Conservation (phyloP, 2,329 filamentous ascomycete genomes). For the Acrocalymma vagum region DNA sequence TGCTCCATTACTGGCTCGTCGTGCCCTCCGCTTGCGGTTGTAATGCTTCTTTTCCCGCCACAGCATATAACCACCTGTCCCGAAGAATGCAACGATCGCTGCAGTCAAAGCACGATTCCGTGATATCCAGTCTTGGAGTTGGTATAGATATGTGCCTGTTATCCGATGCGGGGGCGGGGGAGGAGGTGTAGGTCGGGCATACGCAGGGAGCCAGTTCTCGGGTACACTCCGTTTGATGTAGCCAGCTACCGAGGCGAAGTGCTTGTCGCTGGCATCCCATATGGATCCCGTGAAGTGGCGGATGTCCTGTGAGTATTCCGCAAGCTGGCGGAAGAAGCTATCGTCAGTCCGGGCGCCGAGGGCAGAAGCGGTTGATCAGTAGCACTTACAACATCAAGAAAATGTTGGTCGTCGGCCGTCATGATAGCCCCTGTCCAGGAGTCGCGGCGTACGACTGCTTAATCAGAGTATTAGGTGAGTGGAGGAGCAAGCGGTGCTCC, state of each 20-base stretch:
- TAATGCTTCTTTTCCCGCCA: constrained; percentile 68
- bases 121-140: constrained; percentile 74
- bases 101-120: constrained; percentile 78
- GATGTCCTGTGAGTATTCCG: constrained; percentile 70
- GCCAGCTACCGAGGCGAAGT: constrained; percentile 79
- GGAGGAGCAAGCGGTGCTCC: too few species aligned
- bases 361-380: constrained; percentile 5
- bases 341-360: constrained; percentile 22
- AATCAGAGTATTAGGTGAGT: too few species aligned
- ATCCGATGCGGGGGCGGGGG: constrained; percentile 54
- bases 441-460: too few species aligned
- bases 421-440: too few species aligned
- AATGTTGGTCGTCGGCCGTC: constrained; percentile 81
- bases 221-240: constrained; percentile 74
- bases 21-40: constrained; percentile 75
- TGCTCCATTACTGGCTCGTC: constrained; percentile 81
- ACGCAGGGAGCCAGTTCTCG: constrained; percentile 76
- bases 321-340: constrained; percentile 53
- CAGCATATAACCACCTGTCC: constrained; percentile 68
- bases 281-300: constrained; percentile 75
- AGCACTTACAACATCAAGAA: constrained; percentile 75
- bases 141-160: constrained; percentile 60
- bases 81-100: constrained; percentile 73
- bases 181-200: constrained; percentile 67
- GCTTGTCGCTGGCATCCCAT: constrained; percentile 80